Base-by-base conservation (phyloP, 257 asterid species). In the Verbena officinalis region DNA sequence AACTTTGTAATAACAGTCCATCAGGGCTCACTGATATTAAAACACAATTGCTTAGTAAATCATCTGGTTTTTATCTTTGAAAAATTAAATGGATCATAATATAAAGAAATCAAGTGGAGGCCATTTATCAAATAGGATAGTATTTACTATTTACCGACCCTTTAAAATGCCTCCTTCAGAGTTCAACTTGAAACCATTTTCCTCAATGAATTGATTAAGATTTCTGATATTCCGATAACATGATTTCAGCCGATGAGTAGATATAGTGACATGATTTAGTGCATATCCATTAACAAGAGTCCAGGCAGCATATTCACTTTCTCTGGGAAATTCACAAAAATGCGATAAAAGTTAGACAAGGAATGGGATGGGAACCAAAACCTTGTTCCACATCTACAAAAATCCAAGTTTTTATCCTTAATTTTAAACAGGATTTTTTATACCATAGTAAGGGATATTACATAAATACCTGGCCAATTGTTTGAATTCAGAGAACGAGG, bases 231-330 rank as follows among this genome's bases (percentile, higher is more conserved):
- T 66, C 60, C 71, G 79, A 65, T 90, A 73, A 63, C 79, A 77
- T 49, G 99, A 94, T 70, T 77, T 81, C 73, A 94, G 89, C 50
- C 76, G 87, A 70, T 94, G 99, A 53, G 84, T 75, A 62, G 99
- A 86, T 75, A 94, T 83, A 6, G 97, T 87, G 44, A 84, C 92
- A 56, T 94, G 97, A 73, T 94, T 94, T 61, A 88, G 27, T 1
- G 95, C 73, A 60, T 90, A 93, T 43, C 99, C 99, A 65, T 93
- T 90, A 21, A 93, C 97, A 55, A 93, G 88, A 55, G 97, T 86
- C 99, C 99, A 93, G 42, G 97, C 97, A 21, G 97, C 99, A 78
- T 90, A 90, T 71, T 93, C 97, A 68, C 97, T 93, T 78, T 93
- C 99, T 88, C 99, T 93, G 76, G n/a, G 36, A 72, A 56, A 71